Evolutionary conservation across 345 rosid species (phyloP), one percentile per base, ranked within the genome.

Genomic region (Gossypium anomalum): DNA sequence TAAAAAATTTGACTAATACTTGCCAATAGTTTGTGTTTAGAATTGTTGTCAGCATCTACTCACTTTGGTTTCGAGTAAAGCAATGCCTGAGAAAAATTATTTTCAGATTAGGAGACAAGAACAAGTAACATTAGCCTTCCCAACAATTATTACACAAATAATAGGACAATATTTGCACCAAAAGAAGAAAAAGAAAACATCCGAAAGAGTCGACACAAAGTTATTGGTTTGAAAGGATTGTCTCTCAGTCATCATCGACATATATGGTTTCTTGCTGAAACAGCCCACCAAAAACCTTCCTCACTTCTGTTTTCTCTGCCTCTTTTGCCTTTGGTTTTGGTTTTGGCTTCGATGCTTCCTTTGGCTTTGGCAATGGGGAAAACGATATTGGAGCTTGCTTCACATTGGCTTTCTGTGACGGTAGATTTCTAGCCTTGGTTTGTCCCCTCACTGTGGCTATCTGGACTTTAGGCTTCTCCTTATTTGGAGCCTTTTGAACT

Each of bases 181-280:
- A 47, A 67, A 62, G 1, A 16, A 51, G n/a, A 51, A 15, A 15
- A 51, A 51, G 56, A 29, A 34, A 34, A 34, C 57, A 67, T 58
- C 48, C 7, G 62, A 22, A 43, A 44, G 38, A 45, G 11, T 19
- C 41, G 59, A n/a, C 3, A 8, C 2, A n/a, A n/a, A 34, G 22
- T 27, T 27, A 49, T 51, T 7, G 27, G 20, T 53, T 49, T 6
- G 55, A 51, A 57, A 44, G 60, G 64, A 20, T n/a, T 45, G 34
- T 22, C 27, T 73, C 72, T 89, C 83, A 92, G 19, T 90, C 93
- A 49, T 94, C 98, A 19, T 94, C 98, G 8, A 94, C 48, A 49
- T 89, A 94, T 64, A 92, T 83, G 41, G 98, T 94, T 83, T 94
- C 98, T 79, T 94, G 98, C 87, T 89, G 70, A 81, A 94, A 92